Evolutionary conservation across 495 filamentous ascomycete genomes (phyloP).

Genomic region (Penicillium canariense): DNA sequence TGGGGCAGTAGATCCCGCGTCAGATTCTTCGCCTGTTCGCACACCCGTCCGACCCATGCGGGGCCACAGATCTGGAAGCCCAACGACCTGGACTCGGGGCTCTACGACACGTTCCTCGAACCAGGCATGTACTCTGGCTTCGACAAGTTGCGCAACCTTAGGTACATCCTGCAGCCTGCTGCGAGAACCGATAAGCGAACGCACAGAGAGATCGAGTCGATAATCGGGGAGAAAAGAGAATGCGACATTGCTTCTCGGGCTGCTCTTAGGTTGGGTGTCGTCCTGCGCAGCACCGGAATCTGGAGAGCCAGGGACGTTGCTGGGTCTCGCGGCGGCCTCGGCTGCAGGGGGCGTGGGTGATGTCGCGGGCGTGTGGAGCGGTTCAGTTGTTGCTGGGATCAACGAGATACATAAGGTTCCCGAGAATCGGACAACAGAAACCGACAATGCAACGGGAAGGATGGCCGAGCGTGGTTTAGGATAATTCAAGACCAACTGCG

Average conservation of each 20-base stretch:
- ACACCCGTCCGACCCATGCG: constrained; percentile 58
- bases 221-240: constrained; percentile 97
- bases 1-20: constrained; percentile 40
- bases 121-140: constrained; percentile 88
- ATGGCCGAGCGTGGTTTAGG: constrained; percentile 85
- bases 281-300: constrained; percentile 17
- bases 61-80: constrained; percentile 90
- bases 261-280: constrained; percentile 30
- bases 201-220: constrained; percentile 84
- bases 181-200: constrained; percentile 87
- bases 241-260: constrained; percentile 74
- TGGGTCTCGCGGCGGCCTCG: constrained; percentile 3
- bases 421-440: constrained; percentile 89
- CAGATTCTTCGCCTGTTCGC: constrained; percentile 43
- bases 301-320: constrained; percentile 15
- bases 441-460: constrained; percentile 87
- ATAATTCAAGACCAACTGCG: constrained; percentile 89
- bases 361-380: constrained; percentile 36
- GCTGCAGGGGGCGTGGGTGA: constrained; percentile 29
- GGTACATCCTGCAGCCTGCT: constrained; percentile 92
- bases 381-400: constrained; percentile 60
- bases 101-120: constrained; percentile 96
- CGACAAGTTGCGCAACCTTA: constrained; percentile 93
- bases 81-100: constrained; percentile 92
- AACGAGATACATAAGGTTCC: constrained; percentile 92